phyloP scores from a whole-genome alignment of 2,329 filamentous ascomycete genomes.

The Leptographium radiaticola region DNA sequence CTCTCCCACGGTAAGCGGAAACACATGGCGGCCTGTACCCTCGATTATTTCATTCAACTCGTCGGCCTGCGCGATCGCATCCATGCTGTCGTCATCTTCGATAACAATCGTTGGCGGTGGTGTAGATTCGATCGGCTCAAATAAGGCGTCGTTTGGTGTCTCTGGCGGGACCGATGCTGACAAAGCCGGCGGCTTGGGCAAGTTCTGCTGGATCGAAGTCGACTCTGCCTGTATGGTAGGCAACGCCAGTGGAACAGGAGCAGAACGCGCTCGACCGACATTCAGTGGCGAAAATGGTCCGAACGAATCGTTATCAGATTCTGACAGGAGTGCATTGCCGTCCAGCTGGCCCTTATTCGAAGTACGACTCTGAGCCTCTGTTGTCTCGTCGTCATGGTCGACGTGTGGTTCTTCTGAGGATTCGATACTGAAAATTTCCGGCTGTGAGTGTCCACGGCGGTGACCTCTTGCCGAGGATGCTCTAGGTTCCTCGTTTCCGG shows the following conservation, averaged over 20 bases:
- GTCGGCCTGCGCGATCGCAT: neutral
- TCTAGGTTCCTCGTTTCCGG: too few species aligned
- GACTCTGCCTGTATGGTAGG: neutral
- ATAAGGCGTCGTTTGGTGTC: too few species aligned
- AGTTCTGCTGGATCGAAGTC: too few species aligned
- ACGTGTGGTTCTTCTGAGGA: too few species aligned
- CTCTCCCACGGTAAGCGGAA: neutral
- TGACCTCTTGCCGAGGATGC: too few species aligned
- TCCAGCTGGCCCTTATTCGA: neutral
- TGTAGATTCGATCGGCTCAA: neutral
- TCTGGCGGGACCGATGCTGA: too few species aligned
- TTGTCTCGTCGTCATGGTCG: neutral
- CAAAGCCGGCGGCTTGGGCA: too few species aligned
- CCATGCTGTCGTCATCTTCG: neutral
- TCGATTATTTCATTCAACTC: neutral
- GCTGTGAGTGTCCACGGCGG: too few species aligned
- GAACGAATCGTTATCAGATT: neutral
- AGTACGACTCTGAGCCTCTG: neutral
- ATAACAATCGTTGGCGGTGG: neutral
- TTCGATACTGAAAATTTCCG: too few species aligned
- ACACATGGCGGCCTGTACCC: neutral
- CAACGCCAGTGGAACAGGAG: neutral
- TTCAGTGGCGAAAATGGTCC: neutral
- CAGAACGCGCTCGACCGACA: too few species aligned
- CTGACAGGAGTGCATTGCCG: neutral